Base-by-base conservation (phyloP, 1,284 basidiomycete species). In the Apiotrichum siamense region DNA sequence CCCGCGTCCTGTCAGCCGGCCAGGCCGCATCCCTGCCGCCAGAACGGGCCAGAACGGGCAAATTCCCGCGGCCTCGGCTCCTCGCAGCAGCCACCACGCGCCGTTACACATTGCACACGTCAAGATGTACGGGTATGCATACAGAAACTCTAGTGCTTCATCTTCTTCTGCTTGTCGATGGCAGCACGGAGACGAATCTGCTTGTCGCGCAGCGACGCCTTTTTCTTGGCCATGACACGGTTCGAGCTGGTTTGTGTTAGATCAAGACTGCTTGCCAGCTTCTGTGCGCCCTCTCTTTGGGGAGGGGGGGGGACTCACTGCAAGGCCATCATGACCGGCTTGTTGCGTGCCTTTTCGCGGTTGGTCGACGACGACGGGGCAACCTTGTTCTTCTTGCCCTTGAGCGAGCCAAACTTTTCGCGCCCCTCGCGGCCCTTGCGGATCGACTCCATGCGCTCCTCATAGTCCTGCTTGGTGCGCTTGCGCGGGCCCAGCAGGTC, bases 401-500 rank as follows among this genome's bases (percentile, higher is more conserved):
- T 91, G 61, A 81, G 74, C 47, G 85, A 88, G 7, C 90, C 90
- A 67, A 85, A 99, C 78, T 97, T 97, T 66, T 96, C 93, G 45
- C 96, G 81, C 0, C 91, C 96, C 73, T 98, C 93, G 27, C 94
- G 81, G 1, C 94, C 94, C 70, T 90, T 87, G 66, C 87, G 83
- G 61, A 98, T 89, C 17, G 84, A 86, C 3, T 87, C 92, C 76
- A 98, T 83, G 21, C 94, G 85, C 70, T 96, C 94, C 54, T 90
- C 90, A 72, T 98, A 97, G 66, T 90, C 87, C 3, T 88, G 83
- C 74, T 97, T 99, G 27, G 81, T 80, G 76, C 92, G 96, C 77
- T 97, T 98, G 51, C 88, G 83, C 6, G 90, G 88, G 2, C 96
- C 94, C 4, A 97, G 79, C 59, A 99, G 97, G 67, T 92, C 88